A percentile compares a stretch with the other conserved stretches of the same genome.
These are phyloP conservation scores for Styphnolobium japonicum DNA, from an alignment of 306 rosid species.

Conservation along the genomic window DNA sequence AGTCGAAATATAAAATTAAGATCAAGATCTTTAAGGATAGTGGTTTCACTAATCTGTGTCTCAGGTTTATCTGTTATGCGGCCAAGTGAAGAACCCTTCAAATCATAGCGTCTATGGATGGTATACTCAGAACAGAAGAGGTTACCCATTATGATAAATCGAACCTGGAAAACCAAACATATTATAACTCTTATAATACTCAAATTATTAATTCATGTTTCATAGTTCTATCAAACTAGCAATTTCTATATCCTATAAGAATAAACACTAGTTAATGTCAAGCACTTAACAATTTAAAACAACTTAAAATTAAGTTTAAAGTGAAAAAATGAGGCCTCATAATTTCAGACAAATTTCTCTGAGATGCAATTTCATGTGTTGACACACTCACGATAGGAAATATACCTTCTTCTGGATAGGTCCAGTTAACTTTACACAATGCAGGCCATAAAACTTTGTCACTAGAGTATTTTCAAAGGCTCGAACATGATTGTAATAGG, in stretches of 20 bases:
- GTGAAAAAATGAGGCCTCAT: not conserved
- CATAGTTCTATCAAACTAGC: not conserved
- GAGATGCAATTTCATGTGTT: not conserved
- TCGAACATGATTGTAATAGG: constrained; percentile 81
- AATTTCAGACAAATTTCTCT: not conserved
- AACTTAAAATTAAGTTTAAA: not conserved
- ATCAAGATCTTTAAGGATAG: constrained; percentile 94
- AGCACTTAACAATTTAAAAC: not conserved
- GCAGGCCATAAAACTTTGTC: constrained; percentile 87
- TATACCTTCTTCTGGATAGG: constrained; percentile 82
- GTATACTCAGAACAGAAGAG: constrained; percentile 62
- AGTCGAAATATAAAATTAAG: constrained; percentile 77
- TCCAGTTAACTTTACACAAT: constrained; percentile 81
- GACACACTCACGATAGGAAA: not conserved
- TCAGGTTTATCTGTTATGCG: constrained; percentile 72
- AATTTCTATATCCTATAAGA: not conserved
- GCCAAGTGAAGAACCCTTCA: constrained; percentile 94
- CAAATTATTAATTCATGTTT: not conserved
- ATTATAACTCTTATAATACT: not conserved
- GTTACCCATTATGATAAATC: constrained; percentile 94
- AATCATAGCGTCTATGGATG: constrained; percentile 80
- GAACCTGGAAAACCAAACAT: constrained; percentile 54
- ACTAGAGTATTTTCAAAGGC: constrained; percentile 64
- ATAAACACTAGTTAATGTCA: not conserved
- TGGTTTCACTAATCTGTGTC: constrained; percentile 77